Evolutionary conservation across 2,329 filamentous ascomycete genomes (phyloP), one percentile per base, ranked within the genome.

Genomic region (Fusarium tupiense): DNA sequence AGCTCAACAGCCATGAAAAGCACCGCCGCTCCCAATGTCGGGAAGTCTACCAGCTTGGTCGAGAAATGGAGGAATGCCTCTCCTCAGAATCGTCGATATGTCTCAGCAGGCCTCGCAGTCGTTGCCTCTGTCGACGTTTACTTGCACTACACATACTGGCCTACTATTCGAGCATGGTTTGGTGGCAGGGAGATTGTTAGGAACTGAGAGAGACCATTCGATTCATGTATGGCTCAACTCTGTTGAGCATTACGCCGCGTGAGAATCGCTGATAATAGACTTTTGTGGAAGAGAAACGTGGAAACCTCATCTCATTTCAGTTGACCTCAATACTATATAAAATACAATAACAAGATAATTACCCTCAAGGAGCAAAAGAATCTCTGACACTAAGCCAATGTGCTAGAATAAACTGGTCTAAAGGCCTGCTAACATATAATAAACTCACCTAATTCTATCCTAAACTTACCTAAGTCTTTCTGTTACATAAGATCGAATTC

Each of bases 21-120:
- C 31, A 62, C 75, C 5, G 37, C 67, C 14, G 37, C 71, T 5
- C 65, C 12, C 8, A 61, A 33, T 20, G 52, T 7, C 20, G 46
- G 41, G 4, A 22, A 64, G 33, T 31, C 64, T 8, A 26, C 56
- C 12, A 24, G 47, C 37, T 76, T 58, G n/a, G 41, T 22, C 12
- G 29, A 74, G 71, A 71, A 64, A 31, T 82, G 80, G 80, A 80
- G 67, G 60, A 80, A 69, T 22, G 73, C 81, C 6, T 77, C 77
- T 24, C 75, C 77, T 8, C 74, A 71, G 61, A 76, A 77, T 24
- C 78, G 79, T 13, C 77, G 74, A 52, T 77, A 80, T 38, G 67
- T 75, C 41, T 59, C 74, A 26, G 70, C 74, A 41, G 76, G 79
- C 14, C 29, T 76, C 10, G 67, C 60, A 12, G 58, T 70, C 13